Percentiles rank a stretch among this genome's conserved stretches.
Evolutionary conservation across 2,329 filamentous ascomycete species (phyloP).

Genomic region (Aspergillus ruber): DNA sequence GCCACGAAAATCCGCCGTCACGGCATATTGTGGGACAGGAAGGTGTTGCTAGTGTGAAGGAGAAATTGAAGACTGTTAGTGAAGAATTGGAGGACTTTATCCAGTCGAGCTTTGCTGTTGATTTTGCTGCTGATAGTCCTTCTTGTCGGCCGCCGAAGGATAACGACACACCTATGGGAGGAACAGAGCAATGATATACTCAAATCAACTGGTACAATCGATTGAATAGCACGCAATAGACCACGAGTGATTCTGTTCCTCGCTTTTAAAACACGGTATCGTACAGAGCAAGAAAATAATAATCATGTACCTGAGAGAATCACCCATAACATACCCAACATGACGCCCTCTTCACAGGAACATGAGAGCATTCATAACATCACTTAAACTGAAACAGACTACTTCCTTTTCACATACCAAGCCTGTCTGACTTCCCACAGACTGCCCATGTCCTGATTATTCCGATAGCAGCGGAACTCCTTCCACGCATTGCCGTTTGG

Average conservation of each 20-base stretch:
- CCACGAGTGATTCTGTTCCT: no score
- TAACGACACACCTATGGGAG: slow-evolving; percentile 10
- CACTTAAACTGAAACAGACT: slow-evolving; percentile 5
- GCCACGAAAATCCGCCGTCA: slow-evolving; percentile 90
- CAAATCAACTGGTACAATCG: not conserved
- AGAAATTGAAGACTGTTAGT: slow-evolving; percentile 92
- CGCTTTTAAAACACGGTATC: no score
- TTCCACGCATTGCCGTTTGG: slow-evolving; percentile 39
- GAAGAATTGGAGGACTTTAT: slow-evolving; percentile 96
- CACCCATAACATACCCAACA: no score
- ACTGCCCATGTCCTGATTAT: slow-evolving; percentile 43
- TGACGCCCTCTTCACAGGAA: no score
- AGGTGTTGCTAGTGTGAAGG: slow-evolving; percentile 79
- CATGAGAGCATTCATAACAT: no score
- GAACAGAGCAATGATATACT: slow-evolving; percentile 8
- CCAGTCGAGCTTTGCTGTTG: slow-evolving; percentile 77
- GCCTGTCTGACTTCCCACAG: slow-evolving; percentile 39
- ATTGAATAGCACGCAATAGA: no score
- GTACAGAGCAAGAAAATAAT: no score
- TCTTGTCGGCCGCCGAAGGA: slow-evolving; percentile 14
- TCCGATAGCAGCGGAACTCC: slow-evolving; percentile 35
- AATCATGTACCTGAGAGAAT: no score
- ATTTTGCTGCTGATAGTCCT: slow-evolving; percentile 41
- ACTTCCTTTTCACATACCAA: slow-evolving; percentile 26
- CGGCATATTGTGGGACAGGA: slow-evolving; percentile 91